Conservation (phyloP, 225 moss, liverwort and hornwort genomes). For the Physcomitrium patens region DNA sequence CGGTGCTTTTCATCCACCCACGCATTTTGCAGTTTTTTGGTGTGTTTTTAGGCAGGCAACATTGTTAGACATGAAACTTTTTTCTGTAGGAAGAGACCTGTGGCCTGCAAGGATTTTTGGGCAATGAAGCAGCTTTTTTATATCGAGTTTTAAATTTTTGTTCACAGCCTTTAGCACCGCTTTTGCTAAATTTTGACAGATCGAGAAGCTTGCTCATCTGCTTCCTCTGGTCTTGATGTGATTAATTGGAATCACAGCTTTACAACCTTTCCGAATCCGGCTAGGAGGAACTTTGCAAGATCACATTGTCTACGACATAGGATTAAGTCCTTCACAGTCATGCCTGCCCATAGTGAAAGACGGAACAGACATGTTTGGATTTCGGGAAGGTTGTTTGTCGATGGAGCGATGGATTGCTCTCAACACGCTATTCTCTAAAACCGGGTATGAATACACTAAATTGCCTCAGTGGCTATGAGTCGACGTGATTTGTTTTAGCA, state of each 20-base stretch:
- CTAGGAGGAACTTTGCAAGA: slow-evolving; percentile 91
- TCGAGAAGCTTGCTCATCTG: slow-evolving; percentile 27
- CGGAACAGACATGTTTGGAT: slow-evolving; percentile 56
- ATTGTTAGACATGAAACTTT: not conserved
- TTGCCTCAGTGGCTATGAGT: slow-evolving; percentile 5
- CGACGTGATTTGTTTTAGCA: slow-evolving; percentile 8
- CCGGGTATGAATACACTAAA: slow-evolving; percentile 59
- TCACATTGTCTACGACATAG: slow-evolving; percentile 77
- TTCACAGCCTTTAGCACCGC: slow-evolving; percentile 20
- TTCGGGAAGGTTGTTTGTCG: slow-evolving; percentile 73
- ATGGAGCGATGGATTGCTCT: slow-evolving; percentile 83
- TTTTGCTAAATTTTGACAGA: slow-evolving; percentile 1
- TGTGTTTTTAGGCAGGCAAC: not conserved
- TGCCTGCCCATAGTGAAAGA: slow-evolving; percentile 73
- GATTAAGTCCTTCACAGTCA: slow-evolving; percentile 40
- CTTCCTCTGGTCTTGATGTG: slow-evolving; percentile 17
- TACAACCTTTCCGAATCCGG: slow-evolving; percentile 78
- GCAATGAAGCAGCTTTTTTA: slow-evolving; percentile 10
- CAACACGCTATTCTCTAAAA: slow-evolving; percentile 64
- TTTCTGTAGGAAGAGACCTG: not conserved
- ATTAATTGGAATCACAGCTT: slow-evolving; percentile 45
- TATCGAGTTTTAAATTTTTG: slow-evolving; percentile 14
- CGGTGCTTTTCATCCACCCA: not conserved
- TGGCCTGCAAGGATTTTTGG: slow-evolving; percentile 8
- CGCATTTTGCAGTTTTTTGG: not conserved